These are phyloP conservation scores for Marvania coccoides DNA, from an alignment of 139 green algal genomes.

Conservation along the genomic window DNA sequence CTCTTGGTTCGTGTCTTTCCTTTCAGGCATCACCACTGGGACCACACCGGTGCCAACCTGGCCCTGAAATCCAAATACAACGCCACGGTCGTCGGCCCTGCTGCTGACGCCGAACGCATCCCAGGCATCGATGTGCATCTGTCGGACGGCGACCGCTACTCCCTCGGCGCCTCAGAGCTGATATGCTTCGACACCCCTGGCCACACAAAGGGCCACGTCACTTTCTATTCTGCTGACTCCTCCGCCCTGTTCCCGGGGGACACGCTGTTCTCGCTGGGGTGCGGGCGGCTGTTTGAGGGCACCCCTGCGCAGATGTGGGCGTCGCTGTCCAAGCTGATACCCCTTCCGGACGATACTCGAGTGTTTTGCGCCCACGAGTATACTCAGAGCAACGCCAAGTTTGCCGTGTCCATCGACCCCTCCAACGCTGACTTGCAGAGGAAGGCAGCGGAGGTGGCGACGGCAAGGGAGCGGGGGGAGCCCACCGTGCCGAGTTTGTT, in stretches of 20 bases:
- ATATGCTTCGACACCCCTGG: conserved; percentile 72
- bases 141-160: conserved; percentile 48
- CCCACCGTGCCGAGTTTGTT: conserved; percentile 71
- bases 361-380: conserved; percentile 82
- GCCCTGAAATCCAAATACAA: conserved; percentile 32
- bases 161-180: conserved; percentile 44
- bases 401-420: conserved; percentile 58
- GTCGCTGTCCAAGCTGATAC: conserved; percentile 66
- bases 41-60: conserved; percentile 32
- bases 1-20: conserved; percentile 3
- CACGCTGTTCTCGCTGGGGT: conserved; percentile 87
- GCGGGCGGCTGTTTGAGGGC: conserved; percentile 87
- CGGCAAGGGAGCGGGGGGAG: conserved; percentile 27
- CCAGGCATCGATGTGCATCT: conserved; percentile 74
- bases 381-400: conserved; percentile 58
- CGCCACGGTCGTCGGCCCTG: conserved; percentile 46
- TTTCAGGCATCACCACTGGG: conserved; percentile 58
- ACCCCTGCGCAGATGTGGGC: conserved; percentile 66
- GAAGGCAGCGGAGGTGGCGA: conserved; percentile 50
- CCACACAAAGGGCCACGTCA: conserved; percentile 84
- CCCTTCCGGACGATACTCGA: conserved; percentile 54
- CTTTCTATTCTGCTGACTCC: conserved; percentile 51
- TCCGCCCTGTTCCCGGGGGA: conserved; percentile 52
- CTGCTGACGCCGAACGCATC: conserved; percentile 61
- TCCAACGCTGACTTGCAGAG: conserved; percentile 50